Conservation (phyloP, 495 filamentous ascomycete species). For the Penicillium maclennaniae region DNA sequence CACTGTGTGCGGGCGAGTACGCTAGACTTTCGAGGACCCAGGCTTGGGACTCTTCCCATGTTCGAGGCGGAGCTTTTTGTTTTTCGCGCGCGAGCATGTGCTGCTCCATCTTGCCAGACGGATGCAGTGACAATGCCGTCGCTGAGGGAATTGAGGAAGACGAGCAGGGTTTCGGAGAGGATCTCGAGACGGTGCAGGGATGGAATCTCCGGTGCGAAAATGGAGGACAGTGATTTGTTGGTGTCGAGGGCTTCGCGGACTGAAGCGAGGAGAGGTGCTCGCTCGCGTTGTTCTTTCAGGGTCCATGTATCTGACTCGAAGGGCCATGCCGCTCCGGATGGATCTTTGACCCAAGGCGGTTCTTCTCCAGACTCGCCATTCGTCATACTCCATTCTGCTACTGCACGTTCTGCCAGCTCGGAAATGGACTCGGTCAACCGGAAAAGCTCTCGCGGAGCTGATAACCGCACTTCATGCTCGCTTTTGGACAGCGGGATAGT, state of each 20-base stretch:
- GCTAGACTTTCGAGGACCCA: constrained; percentile 71
- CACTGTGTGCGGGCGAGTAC: constrained; percentile 68
- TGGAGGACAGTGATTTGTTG: constrained; percentile 51
- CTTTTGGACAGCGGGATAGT: constrained; percentile 24
- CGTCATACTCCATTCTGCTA: constrained; percentile 83
- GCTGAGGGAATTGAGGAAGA: constrained; percentile 66
- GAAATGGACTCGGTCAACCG: constrained; percentile 82
- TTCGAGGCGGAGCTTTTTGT: constrained; percentile 38
- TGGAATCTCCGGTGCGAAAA: constrained; percentile 56
- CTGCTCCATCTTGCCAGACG: constrained; percentile 70
- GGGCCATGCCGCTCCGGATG: constrained; percentile 64
- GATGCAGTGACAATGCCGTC: constrained; percentile 68
- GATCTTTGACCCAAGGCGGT: constrained; percentile 56
- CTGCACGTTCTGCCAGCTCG: constrained; percentile 62
- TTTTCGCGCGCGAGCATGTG: constrained; percentile 53
- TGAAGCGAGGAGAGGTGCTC: constrained; percentile 29
- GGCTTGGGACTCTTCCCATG: constrained; percentile 60
- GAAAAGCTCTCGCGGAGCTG: constrained; percentile 81
- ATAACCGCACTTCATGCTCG: constrained; percentile 55
- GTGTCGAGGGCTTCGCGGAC: constrained; percentile 68
- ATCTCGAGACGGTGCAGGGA: constrained; percentile 65
- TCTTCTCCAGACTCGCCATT: constrained; percentile 43
- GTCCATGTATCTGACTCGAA: constrained; percentile 58
- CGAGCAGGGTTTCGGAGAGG: constrained; percentile 60
- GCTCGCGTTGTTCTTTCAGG: constrained; percentile 31